Conservation (phyloP, 495 filamentous ascomycete genomes). For the Cudoniella acicularis region DNA sequence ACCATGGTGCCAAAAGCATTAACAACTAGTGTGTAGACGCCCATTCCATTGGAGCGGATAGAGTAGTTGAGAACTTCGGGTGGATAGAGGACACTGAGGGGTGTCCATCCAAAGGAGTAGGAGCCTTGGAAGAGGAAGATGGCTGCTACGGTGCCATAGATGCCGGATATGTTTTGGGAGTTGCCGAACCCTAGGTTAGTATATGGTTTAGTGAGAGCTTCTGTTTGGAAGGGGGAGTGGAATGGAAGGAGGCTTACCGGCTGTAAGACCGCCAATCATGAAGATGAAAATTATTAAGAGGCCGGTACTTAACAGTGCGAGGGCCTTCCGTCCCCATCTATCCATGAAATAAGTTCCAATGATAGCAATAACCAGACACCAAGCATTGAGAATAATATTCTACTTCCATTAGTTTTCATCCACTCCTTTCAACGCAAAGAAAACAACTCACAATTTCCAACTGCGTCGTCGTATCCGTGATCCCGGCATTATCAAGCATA, state of each 20-base stretch:
- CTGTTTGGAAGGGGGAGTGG: background rate
- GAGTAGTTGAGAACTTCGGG: slow-evolving; percentile 35
- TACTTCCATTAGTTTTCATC: slow-evolving; percentile 13
- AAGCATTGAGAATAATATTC: slow-evolving; percentile 53
- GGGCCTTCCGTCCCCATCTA: slow-evolving; percentile 54
- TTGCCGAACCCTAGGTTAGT: slow-evolving; percentile 8
- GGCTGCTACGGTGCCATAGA: slow-evolving; percentile 15
- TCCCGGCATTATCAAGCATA: slow-evolving; percentile 27
- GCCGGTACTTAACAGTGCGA: slow-evolving; percentile 31
- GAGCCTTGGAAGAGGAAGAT: slow-evolving; percentile 36
- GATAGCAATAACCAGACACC: slow-evolving; percentile 58
- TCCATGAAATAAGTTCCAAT: slow-evolving; percentile 63
- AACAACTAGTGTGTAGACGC: slow-evolving; percentile 21
- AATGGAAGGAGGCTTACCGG: background rate
- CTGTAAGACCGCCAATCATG: slow-evolving; percentile 36
- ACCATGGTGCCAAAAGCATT: slow-evolving; percentile 40
- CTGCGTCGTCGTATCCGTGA: slow-evolving; percentile 17
- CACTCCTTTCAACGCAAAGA: too few species aligned
- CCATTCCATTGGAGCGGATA: slow-evolving; percentile 34
- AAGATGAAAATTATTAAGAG: slow-evolving; percentile 32
- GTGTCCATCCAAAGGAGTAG: slow-evolving; percentile 40
- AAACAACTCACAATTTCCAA: slow-evolving; percentile 18
- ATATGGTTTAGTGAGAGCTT: background rate
- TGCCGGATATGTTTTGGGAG: slow-evolving; percentile 11
- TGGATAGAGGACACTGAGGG: slow-evolving; percentile 39